Evolutionary conservation across 2,329 filamentous ascomycete species (phyloP), one percentile per base, ranked within the genome.

Genomic region (Beauveria brongniartii): DNA sequence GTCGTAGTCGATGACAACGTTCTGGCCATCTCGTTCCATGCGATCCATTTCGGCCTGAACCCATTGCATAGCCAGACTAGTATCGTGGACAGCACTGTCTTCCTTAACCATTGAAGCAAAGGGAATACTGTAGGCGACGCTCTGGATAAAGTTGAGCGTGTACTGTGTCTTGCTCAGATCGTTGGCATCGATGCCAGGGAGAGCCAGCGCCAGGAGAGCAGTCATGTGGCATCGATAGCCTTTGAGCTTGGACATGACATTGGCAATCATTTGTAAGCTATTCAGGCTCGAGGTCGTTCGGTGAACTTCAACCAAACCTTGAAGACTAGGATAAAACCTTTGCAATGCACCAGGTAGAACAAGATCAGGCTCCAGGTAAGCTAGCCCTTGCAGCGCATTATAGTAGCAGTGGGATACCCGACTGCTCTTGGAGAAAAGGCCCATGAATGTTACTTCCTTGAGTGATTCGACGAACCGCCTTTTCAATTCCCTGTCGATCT

Each of bases 211-310:
- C n/a, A 99, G 78, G 41, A 99, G 78, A 0, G 93, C 93, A 1
- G 94, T 99, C 64, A 99, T 87, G 72, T 99, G 94, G 70, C 94
- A 97, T 63, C 94, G 84, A 72, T 94, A 97, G n/a, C 94, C 94
- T 74, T 96, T 97, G 46, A 92, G 91, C 70, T 90, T 88, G 16
- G 92, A 87, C 83, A 99, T 95, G 68, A 92, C 85, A 71, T 92
- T 91, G 64, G 92, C 90, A 63, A 97, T 85, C 80, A 96, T 91
- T 75, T 97, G 92, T 63, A 99, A 78, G 47, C 93, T 90, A 69
- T 93, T 89, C 62, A 99, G 82, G 62, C 93, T 97, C 0, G 94
- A 96, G 5, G 92, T 93, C 2, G 94, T 99, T 58, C 94, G 86
- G 76, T 99, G 94, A 3, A 99, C 94, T 74, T 99, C 94, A 4